Base-by-base conservation (phyloP, 73 alveolate genomes). In the Stentor coeruleus region DNA sequence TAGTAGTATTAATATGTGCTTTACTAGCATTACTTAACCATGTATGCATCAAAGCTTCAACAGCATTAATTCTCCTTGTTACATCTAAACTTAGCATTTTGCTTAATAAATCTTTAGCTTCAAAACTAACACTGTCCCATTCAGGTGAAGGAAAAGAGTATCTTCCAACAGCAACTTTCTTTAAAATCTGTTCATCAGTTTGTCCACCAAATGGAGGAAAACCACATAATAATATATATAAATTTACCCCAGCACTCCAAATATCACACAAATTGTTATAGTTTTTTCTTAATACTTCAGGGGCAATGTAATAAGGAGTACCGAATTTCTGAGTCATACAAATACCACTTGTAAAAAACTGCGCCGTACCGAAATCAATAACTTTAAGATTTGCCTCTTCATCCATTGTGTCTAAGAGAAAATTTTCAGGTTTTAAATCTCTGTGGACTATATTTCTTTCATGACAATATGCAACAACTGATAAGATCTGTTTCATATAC, bases 391-490 rank as follows among this genome's bases (percentile, higher is more conserved):
- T 89, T 36, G 89, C 80, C 75, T 77, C 55, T 74, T 75, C 85
- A 39, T 90, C 87, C n/a, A 28, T 84, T 11, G 92, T 59, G 58
- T 89, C 95, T 31, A 93, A 87, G 57, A 93, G 87, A 35, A 93
- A 77, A 86, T 93, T 93, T 82, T 93, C 98, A 59, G 98, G 98
- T 77, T 93, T 93, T 83, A 93, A 80, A 84, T 93, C 98, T 79
- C 98, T 93, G 84, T 93, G 97, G 57, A 94, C 90, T 28, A 93
- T 90, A 58, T 90, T 89, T 73, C 88, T 91, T 57, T 87, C 75
- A 82, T 93, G 98, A 80, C 97, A 93, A 83, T 93, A 93, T 1
- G 91, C 87, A 3, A 93, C 84, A 40, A 96, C 98, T 58, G 93
- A 84, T 57, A 93, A 86, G 0, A 93, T 87, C 86, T 93, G 93